Conservation (phyloP, 768 basidiomycete genomes). For the Boletus rex-veris region DNA sequence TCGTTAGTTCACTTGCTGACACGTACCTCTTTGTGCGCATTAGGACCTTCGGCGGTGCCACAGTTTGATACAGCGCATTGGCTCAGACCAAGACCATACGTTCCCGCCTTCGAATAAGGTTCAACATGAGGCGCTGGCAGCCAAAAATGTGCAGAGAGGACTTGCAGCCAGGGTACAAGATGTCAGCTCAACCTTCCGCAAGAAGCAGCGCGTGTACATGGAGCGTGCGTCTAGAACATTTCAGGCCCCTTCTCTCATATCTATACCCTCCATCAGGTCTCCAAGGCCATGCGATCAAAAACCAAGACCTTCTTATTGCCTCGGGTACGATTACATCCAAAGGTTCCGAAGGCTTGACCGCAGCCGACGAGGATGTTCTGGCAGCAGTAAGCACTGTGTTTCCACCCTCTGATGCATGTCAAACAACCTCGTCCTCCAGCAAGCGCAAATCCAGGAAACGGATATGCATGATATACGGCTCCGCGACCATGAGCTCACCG, state of each 20-base stretch:
- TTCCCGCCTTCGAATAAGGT: conserved; percentile 56
- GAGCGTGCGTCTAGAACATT: conserved; percentile 63
- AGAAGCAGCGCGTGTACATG: conserved; percentile 98
- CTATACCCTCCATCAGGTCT: conserved; percentile 53
- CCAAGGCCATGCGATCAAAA: conserved; percentile 97
- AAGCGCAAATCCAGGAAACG: conserved; percentile 35
- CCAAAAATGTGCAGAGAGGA: conserved; percentile 92
- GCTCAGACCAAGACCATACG: conserved; percentile 49
- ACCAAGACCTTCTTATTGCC: conserved; percentile 89
- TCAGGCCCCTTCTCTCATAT: conserved; percentile 15
- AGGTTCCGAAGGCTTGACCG: conserved; percentile 78
- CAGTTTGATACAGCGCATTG: conserved; percentile 66
- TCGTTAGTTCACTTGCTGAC: conserved; percentile 6
- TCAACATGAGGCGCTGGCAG: conserved; percentile 58
- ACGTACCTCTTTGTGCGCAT: background rate
- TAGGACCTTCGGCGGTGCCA: conserved; percentile 43
- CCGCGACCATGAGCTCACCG: conserved; percentile 70
- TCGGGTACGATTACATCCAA: conserved; percentile 81
- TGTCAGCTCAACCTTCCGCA: conserved; percentile 85
- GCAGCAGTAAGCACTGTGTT: conserved; percentile 62
- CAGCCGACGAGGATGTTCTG: conserved; percentile 86
- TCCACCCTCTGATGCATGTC: conserved; percentile 12
- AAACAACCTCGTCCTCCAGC: conserved; percentile 19
- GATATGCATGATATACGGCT: conserved; percentile 41
- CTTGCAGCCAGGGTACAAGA: conserved; percentile 97